A percentile compares a stretch with the other conserved stretches of the same genome.
phyloP scores from a whole-genome alignment of 2,329 filamentous ascomycete species.

The Coleophoma cylindrospora region DNA sequence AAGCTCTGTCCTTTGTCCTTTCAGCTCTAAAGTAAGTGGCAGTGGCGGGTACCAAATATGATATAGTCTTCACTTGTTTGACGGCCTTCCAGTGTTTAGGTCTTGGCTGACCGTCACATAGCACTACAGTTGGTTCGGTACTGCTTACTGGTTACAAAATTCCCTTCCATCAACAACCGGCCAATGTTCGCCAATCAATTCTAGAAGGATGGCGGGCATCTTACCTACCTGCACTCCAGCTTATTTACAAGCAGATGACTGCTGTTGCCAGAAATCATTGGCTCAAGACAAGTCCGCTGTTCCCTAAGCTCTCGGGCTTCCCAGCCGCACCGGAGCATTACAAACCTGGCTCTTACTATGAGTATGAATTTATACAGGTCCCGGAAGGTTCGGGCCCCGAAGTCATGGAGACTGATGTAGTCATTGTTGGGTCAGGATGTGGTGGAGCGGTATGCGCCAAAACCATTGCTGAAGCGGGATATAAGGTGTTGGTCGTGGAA shows the following conservation, averaged over 20 bases:
- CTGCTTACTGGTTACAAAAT: conserved; percentile 63
- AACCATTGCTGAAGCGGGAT: conserved; percentile 70
- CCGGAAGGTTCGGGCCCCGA: conserved; percentile 34
- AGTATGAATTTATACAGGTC: conserved; percentile 26
- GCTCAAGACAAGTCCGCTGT: conserved; percentile 45
- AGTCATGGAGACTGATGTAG: conserved; percentile 70
- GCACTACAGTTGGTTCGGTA: conserved; percentile 57
- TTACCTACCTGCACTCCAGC: conserved; percentile 47
- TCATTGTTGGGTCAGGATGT: conserved; percentile 83
- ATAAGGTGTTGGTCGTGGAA: conserved; percentile 74
- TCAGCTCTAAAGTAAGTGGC: conserved; percentile 22
- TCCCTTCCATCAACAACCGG: conserved; percentile 56
- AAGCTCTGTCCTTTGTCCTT: conserved; percentile 18
- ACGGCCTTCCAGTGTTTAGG: background rate
- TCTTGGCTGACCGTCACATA: conserved; percentile 22
- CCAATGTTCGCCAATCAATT: conserved; percentile 55
- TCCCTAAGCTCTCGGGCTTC: conserved; percentile 52
- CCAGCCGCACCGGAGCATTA: conserved; percentile 43
- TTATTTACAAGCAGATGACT: conserved; percentile 50
- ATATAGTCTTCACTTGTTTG: too few relatives aligned
- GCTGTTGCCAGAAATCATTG: conserved; percentile 40
- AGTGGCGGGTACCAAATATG: background rate
- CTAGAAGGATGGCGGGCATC: conserved; percentile 58
- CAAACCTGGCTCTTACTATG: conserved; percentile 28
- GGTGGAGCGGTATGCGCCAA: conserved; percentile 80